Evolutionary conservation across 1,139 yeast species (phyloP).

Genomic region (Kodamaea derodonti): DNA sequence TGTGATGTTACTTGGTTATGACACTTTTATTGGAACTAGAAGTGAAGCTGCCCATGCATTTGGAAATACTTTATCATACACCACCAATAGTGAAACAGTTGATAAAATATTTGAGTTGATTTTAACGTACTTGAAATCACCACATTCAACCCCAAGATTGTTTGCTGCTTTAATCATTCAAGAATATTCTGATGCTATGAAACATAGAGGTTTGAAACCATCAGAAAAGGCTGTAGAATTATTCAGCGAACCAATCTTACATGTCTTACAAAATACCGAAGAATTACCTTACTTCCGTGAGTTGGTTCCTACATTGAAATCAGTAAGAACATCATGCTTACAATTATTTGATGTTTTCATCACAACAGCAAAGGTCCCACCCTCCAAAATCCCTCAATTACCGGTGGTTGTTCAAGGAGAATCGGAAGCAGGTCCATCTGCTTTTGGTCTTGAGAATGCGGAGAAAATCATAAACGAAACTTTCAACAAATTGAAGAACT

Average conservation of each 20-base stretch:
- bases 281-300: conserved; percentile 67
- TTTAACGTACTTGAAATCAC: conserved; percentile 43
- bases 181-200: conserved; percentile 56
- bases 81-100: conserved; percentile 38
- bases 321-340: conserved; percentile 83
- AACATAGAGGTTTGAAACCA: conserved; percentile 13
- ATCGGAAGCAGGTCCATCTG: conserved; percentile 90
- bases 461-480: conserved; percentile 63
- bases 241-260: conserved; percentile 29
- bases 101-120: conserved; percentile 39
- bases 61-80: conserved; percentile 63
- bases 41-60: conserved; percentile 72
- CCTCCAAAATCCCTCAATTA: conserved; percentile 74
- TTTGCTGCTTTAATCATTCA: conserved; percentile 67
- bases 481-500: conserved; percentile 60
- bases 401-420: conserved; percentile 95
- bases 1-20: conserved; percentile 76
- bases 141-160: conserved; percentile 79
- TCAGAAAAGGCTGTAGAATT: conserved; percentile 18
- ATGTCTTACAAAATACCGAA: conserved; percentile 41
- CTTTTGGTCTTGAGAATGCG: conserved; percentile 79
- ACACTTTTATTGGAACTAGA: conserved; percentile 71
- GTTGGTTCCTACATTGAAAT: conserved; percentile 78
- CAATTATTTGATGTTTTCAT: conserved; percentile 76
- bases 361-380: conserved; percentile 69